Base-by-base conservation (phyloP, 2,329 filamentous ascomycete genomes). In the Hymenotorrendiella dingleyae region DNA sequence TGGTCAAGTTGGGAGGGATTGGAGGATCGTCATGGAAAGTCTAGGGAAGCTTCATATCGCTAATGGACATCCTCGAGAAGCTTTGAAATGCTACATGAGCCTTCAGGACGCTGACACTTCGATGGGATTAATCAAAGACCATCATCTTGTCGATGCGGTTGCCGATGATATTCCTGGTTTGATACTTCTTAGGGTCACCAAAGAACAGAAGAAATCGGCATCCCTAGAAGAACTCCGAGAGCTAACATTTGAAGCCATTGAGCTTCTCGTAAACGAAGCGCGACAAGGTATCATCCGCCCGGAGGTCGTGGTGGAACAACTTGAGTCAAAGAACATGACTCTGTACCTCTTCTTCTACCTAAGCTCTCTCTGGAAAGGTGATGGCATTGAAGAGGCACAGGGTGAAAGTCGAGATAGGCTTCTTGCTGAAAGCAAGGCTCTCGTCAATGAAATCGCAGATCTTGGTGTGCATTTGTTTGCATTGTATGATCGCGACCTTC, bases 261-360 rank as follows among this genome's bases (percentile, higher is more conserved):
- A 81, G 1, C 68, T 97, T 6, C 80, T 98, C 4, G 90, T 95
- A 1, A 84, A 94, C 37, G 91, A 97, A 65, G 90, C 90, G 1
- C 84, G 90, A 50, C 85, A 91, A 45, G 93, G 93, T 0, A 83
- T 94, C 20, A 83, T 97, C 12, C 80, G 77, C 21, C 85, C 89
- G 0, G 74, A 79, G 3, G 74, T 81, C 2, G 90, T 98, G 2
- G 82, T 96, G 2, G 68, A 73, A 4, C 90, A 97, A 60, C 71
- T 98, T 2, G 72, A 83, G 54, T 70, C 72, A 16, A 78, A 82
- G 47, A 72, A 80, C 14, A 68, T 86, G 38, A 71, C 80, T 38
- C 70, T 87, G 0, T 96, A 94, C 59, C 74, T 94, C 0, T 97
- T 86, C 67, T 94, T 97, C 65, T 98, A 98, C 62, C 74, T 98